Evolutionary conservation across 192 early-diverging fungal genomes (phyloP).

Genomic region (Coemansia sp.): DNA sequence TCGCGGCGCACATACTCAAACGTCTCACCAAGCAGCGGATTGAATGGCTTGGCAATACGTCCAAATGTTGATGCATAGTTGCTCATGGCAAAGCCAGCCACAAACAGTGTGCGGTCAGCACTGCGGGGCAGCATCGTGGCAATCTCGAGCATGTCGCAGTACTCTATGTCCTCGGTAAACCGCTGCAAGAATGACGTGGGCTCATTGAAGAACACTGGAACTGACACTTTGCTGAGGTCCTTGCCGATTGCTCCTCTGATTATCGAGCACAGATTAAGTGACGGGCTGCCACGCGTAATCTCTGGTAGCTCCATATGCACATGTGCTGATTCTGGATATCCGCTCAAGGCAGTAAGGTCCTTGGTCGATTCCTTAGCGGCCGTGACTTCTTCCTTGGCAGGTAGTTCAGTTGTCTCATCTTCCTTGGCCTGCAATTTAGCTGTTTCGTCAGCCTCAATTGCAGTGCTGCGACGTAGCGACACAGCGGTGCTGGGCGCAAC

Average conservation of each 20-base stretch:
- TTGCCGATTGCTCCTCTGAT: slow-evolving; percentile 85
- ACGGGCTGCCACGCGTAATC: slow-evolving; percentile 55
- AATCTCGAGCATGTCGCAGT: slow-evolving; percentile 75
- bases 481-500: slow-evolving; percentile 10
- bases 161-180: slow-evolving; percentile 85
- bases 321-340: slow-evolving; percentile 20
- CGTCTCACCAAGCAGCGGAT: slow-evolving; percentile 87
- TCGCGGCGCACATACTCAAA: slow-evolving; percentile 80
- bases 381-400: too few species aligned
- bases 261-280: slow-evolving; percentile 79
- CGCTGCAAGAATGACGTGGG: slow-evolving; percentile 83
- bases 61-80: slow-evolving; percentile 80
- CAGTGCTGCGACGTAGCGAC: not conserved
- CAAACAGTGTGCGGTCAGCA: slow-evolving; percentile 68
- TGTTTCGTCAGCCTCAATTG: not conserved
- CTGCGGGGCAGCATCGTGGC: slow-evolving; percentile 61
- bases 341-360: slow-evolving; percentile 45
- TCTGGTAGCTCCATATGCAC: slow-evolving; percentile 54
- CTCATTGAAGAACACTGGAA: slow-evolving; percentile 90
- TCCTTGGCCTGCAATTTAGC: not conserved
- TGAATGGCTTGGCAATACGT: slow-evolving; percentile 85
- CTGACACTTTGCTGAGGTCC: slow-evolving; percentile 77
- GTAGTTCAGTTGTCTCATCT: too few species aligned
- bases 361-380: not conserved
- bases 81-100: slow-evolving; percentile 86